Evolutionary conservation across 1,284 basidiomycete species (phyloP).

Genomic region (Marasmius tenuissimus): DNA sequence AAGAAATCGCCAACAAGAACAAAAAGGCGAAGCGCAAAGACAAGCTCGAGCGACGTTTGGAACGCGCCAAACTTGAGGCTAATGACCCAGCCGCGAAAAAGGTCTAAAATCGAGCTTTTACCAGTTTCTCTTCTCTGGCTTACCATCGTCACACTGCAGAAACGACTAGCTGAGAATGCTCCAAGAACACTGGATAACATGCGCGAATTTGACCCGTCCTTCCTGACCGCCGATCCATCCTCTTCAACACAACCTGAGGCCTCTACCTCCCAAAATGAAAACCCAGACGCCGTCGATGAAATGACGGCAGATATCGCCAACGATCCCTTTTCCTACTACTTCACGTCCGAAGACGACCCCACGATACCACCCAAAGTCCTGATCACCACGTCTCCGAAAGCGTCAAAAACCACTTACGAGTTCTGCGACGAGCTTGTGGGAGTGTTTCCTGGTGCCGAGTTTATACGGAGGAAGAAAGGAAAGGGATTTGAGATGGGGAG

Average conservation of each 20-base stretch:
- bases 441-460: slow-evolving; percentile 94
- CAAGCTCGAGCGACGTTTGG: slow-evolving; percentile 81
- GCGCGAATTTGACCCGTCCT: slow-evolving; percentile 86
- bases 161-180: slow-evolving; percentile 81
- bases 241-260: slow-evolving; percentile 30
- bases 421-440: slow-evolving; percentile 92
- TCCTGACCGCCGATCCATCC: slow-evolving; percentile 69
- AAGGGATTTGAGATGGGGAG: slow-evolving; percentile 92
- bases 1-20: slow-evolving; percentile 71
- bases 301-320: slow-evolving; percentile 65
- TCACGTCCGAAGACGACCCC: slow-evolving; percentile 64
- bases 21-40: slow-evolving; percentile 81
- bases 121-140: not conserved
- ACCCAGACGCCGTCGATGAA: slow-evolving; percentile 44
- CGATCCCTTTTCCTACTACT: slow-evolving; percentile 74
- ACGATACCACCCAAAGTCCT: slow-evolving; percentile 80
- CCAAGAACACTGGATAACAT: slow-evolving; percentile 94
- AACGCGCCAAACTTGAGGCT: slow-evolving; percentile 69
- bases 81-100: slow-evolving; percentile 72
- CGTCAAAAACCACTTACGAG: slow-evolving; percentile 80
- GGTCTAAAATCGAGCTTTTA: slow-evolving; percentile 40
- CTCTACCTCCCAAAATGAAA: slow-evolving; percentile 31
- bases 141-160: slow-evolving; percentile 40
- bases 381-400: slow-evolving; percentile 88
- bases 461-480: slow-evolving; percentile 87